Base-by-base conservation (phyloP, 306 rosid genomes). In the Dicorynia guianensis region DNA sequence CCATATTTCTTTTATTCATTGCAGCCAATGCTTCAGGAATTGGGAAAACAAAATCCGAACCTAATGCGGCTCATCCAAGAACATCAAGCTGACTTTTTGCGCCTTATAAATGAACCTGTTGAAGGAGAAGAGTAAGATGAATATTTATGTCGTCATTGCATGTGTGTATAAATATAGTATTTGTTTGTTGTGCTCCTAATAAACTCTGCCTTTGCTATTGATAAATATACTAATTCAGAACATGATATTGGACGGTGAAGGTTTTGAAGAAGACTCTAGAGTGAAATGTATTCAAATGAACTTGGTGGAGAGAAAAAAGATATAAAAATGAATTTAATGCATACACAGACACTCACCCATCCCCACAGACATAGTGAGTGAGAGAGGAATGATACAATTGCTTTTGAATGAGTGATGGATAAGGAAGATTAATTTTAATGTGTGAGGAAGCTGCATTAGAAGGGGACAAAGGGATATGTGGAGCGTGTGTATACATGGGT, bases 11-110 rank as follows among this genome's bases (percentile, higher is more conserved):
- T 58, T 66, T 42, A 61, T 60, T 55, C 77, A 35, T 70, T 80
- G 48, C 89, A 93, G 97, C 93, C 98, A 47, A 93, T 93, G 97
- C 93, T 93, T 74, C 95, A 89, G 77, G 98, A 90, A 77, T 79
- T 93, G 15, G 98, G 91, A 53, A 87, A 85, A 79, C 93, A 89
- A 81, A 93, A 93, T 78, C 98, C 97, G 44, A 80, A 86, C 63
- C 88, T 93, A 49, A 85, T 90, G 88, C 83, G 89, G 67, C 72
- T 89, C 77, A 87, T 93, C 65, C 95, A 85, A 76, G 89, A 90
- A 62, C 93, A 89, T 78, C 95, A 83, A 78, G 84, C 91, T 74
- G 95, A 89, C 85, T 89, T 90, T 66, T 76, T 89, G 61, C 91
- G 85, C 76, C 84, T 93, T 54, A 90, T 93, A 59, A 90, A 93